A percentile compares a stretch with the other conserved stretches of the same genome.
Conservation (phyloP, 441 rosid genomes). For the Hura crepitans region DNA sequence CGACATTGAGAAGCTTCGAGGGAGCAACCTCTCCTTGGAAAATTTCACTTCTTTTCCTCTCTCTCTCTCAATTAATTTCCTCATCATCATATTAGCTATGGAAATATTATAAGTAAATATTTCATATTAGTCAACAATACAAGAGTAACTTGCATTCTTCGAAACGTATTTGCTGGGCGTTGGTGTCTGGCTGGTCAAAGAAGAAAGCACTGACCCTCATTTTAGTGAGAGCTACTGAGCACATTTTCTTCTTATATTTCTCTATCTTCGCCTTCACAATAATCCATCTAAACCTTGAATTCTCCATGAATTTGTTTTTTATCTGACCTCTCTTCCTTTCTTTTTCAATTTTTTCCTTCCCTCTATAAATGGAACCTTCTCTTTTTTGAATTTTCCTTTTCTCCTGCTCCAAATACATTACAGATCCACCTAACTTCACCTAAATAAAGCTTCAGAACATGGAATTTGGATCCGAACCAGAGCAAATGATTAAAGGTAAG, state of each 20-base stretch:
- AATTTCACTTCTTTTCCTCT: no score
- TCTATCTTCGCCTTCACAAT: not conserved
- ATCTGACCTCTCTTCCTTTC: not conserved
- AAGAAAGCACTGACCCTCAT: not conserved
- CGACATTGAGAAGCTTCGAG: no score
- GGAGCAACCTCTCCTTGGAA: no score
- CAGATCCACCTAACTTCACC: conserved; percentile 19
- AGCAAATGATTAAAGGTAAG: conserved; percentile 31
- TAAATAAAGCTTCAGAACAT: conserved; percentile 11
- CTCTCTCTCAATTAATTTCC: no score
- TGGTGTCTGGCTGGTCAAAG: not conserved
- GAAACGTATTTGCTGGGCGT: no score
- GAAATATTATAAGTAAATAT: not conserved
- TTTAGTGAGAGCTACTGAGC: not conserved
- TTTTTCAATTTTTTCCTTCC: not conserved
- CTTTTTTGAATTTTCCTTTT: not conserved
- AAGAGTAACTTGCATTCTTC: no score
- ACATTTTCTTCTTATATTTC: not conserved
- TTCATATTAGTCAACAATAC: no score
- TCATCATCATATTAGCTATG: no score
- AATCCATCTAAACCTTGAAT: conserved; percentile 1
- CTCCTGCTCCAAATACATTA: not conserved
- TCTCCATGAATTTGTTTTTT: not conserved
- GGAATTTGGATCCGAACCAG: conserved; percentile 38
- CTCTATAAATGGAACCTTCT: not conserved